Evolutionary conservation across 139 green algal genomes (phyloP).

Genomic region (Chlorella vulgaris): DNA sequence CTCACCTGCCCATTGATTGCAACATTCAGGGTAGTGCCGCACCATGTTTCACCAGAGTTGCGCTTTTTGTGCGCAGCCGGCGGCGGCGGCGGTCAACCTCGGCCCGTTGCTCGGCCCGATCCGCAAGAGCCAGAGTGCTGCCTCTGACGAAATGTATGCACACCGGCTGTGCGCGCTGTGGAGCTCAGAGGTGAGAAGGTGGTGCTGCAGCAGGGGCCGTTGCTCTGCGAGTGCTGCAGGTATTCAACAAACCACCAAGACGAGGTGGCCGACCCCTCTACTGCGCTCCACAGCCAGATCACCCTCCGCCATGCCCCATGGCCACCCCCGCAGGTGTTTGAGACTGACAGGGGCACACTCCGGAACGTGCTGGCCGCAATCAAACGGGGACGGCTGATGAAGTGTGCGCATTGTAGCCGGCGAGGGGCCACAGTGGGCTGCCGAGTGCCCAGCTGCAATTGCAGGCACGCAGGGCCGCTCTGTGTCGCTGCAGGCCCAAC

Average conservation of each 20-base stretch:
- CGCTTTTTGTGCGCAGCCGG: conserved; percentile 9
- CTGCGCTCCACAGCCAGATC: not conserved
- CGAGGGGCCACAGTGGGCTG: conserved; percentile 78
- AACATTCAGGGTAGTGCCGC: no score
- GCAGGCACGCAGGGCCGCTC: conserved; percentile 4
- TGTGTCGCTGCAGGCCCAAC: no score
- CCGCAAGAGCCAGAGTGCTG: conserved; percentile 23
- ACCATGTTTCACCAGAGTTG: conserved; percentile 21
- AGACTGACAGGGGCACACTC: conserved; percentile 51
- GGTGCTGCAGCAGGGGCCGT: not conserved
- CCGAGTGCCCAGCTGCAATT: conserved; percentile 61
- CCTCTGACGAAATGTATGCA: conserved; percentile 48
- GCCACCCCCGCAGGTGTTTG: conserved; percentile 58
- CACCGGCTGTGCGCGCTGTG: conserved; percentile 76
- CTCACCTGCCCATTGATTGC: no score
- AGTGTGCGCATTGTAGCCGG: conserved; percentile 55
- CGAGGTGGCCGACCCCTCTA: not conserved
- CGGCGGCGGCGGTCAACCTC: conserved; percentile 26
- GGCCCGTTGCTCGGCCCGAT: conserved; percentile 59
- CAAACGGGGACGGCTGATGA: conserved; percentile 49
- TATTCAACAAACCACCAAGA: not conserved
- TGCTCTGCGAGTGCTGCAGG: not conserved
- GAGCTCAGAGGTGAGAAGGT: conserved; percentile 60
- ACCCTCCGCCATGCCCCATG: not conserved
- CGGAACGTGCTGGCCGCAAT: conserved; percentile 51